These are phyloP conservation scores for Anisogramma anomala DNA, from an alignment of 2,329 filamentous ascomycete genomes.

Conservation along the genomic window DNA sequence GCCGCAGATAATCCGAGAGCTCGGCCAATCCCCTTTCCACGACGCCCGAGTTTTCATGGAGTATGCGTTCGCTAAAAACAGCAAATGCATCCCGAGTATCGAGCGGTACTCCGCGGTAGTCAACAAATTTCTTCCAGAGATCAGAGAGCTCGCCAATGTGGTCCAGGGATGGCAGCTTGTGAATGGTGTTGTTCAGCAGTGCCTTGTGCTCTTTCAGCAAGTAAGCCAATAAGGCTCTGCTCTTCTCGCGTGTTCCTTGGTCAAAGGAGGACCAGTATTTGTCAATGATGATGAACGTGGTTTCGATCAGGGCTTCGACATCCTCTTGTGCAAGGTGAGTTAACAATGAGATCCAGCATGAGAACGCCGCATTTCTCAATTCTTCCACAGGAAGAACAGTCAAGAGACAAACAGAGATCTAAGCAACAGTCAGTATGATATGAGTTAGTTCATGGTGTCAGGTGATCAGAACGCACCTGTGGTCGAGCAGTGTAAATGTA, in stretches of 20 bases:
- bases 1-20: constrained; percentile 58
- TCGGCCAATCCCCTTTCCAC: constrained; percentile 73
- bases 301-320: constrained; percentile 68
- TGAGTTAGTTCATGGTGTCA: no score
- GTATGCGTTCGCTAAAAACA: constrained; percentile 61
- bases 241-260: constrained; percentile 44
- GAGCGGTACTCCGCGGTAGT: constrained; percentile 48
- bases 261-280: constrained; percentile 67
- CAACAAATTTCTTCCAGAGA: constrained; percentile 53
- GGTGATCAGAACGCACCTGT: constrained; percentile 42
- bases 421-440: constrained; percentile 18
- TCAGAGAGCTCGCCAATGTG: constrained; percentile 58
- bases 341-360: constrained; percentile 74
- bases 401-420: constrained; percentile 87
- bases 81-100: constrained; percentile 56
- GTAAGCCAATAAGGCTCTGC: constrained; percentile 50
- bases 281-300: constrained; percentile 78
- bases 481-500: constrained; percentile 72
- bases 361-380: constrained; percentile 68
- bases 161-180: constrained; percentile 66
- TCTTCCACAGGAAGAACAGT: constrained; percentile 66
- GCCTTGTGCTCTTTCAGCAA: constrained; percentile 52
- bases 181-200: constrained; percentile 54
- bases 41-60: constrained; percentile 76
- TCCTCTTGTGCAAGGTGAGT: constrained; percentile 65